Evolutionary conservation across 495 filamentous ascomycete genomes (phyloP).

Genomic region (Xylaria intraflava): DNA sequence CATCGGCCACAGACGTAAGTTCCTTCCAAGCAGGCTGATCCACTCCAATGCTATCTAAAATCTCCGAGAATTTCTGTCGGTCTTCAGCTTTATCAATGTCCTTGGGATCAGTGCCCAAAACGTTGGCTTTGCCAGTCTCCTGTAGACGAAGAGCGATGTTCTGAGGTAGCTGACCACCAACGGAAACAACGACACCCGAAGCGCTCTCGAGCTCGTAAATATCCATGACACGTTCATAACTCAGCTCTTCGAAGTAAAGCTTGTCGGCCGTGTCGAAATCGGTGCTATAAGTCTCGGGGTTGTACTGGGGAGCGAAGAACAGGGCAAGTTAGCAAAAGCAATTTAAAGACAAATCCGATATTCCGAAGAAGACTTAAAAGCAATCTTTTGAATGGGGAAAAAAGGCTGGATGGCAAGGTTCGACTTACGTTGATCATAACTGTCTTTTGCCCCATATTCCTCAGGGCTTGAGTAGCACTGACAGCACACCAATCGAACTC

Average conservation of each 20-base stretch:
- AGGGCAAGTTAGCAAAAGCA: neutral
- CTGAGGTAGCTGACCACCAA: constrained; percentile 93
- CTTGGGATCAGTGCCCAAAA: constrained; percentile 84
- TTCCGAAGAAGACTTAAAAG: neutral
- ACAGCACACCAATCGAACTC: constrained; percentile 99
- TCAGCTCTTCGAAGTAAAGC: constrained; percentile 94
- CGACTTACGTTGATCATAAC: constrained; percentile 80
- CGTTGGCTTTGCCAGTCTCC: constrained; percentile 77
- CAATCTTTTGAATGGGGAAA: neutral
- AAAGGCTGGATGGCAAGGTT: neutral
- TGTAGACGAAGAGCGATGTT: constrained; percentile 96
- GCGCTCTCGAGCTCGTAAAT: constrained; percentile 92
- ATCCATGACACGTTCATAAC: constrained; percentile 97
- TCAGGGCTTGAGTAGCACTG: constrained; percentile 79
- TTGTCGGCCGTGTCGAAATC: constrained; percentile 94
- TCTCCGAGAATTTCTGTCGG: constrained; percentile 96
- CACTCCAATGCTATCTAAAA: constrained; percentile 87
- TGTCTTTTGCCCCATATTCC: constrained; percentile 90
- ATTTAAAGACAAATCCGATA: neutral
- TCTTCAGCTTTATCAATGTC: constrained; percentile 98
- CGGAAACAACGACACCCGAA: constrained; percentile 85
- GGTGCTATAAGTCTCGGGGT: constrained; percentile 39
- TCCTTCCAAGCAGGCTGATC: constrained; percentile 98
- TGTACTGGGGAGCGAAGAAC: constrained; percentile 2
- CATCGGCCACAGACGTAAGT: constrained; percentile 82